These are phyloP conservation scores for Lentinula raphanica DNA, from an alignment of 768 basidiomycete species.

Conservation along the genomic window DNA sequence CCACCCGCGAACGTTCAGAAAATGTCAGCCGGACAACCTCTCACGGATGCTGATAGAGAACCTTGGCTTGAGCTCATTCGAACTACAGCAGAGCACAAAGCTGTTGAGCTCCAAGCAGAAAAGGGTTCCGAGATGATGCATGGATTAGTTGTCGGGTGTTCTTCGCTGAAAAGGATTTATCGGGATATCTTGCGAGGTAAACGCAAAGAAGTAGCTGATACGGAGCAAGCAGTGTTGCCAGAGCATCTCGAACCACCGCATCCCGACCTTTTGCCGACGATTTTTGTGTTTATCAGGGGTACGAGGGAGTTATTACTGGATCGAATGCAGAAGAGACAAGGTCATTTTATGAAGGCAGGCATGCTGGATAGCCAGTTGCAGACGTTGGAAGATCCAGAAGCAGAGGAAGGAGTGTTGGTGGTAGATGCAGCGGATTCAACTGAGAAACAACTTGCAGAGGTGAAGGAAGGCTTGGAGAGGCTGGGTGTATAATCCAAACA, in stretches of 20 bases:
- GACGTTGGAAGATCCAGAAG: conserved; percentile 65
- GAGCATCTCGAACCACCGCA: conserved; percentile 22
- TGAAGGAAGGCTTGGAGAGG: conserved; percentile 34
- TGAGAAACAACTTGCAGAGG: conserved; percentile 48
- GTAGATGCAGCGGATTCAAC: conserved; percentile 51
- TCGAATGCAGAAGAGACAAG: conserved; percentile 57
- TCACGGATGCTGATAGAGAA: conserved; percentile 76
- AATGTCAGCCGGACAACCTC: conserved; percentile 72
- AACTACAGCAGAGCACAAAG: conserved; percentile 47
- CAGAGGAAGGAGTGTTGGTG: conserved; percentile 62
- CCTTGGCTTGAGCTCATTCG: conserved; percentile 84
- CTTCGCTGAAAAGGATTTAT: conserved; percentile 76
- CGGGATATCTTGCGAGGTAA: conserved; percentile 74
- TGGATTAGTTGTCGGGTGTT: conserved; percentile 84
- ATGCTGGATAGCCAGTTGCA: conserved; percentile 80
- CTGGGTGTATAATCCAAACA: conserved; percentile 7
- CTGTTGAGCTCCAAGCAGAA: conserved; percentile 13
- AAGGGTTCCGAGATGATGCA: conserved; percentile 10
- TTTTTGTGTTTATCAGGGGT: conserved; percentile 79
- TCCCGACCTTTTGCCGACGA: conserved; percentile 45
- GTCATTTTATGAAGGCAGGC: conserved; percentile 78
- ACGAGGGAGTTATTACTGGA: conserved; percentile 47
- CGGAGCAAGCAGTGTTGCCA: conserved; percentile 18
- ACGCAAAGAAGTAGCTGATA: conserved; percentile 9
- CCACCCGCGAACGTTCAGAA: conserved; percentile 78